Base-by-base conservation (phyloP, 352 stramenopile genomes). In the Phytopythium montanum region DNA sequence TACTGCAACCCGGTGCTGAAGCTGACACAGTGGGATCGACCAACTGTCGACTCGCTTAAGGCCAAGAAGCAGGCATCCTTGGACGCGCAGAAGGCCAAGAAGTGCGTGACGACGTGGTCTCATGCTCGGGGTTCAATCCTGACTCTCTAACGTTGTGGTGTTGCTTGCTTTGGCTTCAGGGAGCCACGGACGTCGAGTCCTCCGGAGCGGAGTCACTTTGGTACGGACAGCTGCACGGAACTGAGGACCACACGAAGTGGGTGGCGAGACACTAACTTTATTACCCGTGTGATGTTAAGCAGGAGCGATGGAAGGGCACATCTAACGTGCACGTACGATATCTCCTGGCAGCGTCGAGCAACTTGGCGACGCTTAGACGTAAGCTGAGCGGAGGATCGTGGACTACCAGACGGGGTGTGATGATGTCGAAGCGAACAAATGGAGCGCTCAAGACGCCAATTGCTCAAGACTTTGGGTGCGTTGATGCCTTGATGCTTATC, bases 1-100 rank as follows among this genome's bases (percentile, higher is more conserved):
- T 96, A 90, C 55, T 92, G 79, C 68, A 93, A 96, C 58, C 81
- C 85, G 21, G 65, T 62, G 18, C 49, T 92, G 33, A 73, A 80
- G 34, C 68, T 93, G 25, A 94, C 87, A 19, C 81, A 94, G 56
- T 96, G 87, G 87, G 81, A 94, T n/a, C 85, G 85, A 21, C 87
- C 87, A 16, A 87, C 76, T 0, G 66, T 88, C 19, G 80, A 90
- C 46, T 64, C 76, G 23, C 62, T 74, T n/a, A 87, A 81, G 50
- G 69, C 61, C 4, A 89, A 87, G 54, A 89, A 86, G 54, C 69
- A 82, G 36, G 74, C 67, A 5, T 70, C 67, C 38, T 68, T 66
- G 33, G 69, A 72, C 42, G 73, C 66, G 3, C 75, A 85, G 39
- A 79, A 69, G 25, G 34, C 65, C 25, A 76, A 68, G 33, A 62